A percentile compares a stretch with the other conserved stretches of the same genome.
phyloP scores from a whole-genome alignment of 805 yeast genomes.

The Brettanomyces bruxellensis region DNA sequence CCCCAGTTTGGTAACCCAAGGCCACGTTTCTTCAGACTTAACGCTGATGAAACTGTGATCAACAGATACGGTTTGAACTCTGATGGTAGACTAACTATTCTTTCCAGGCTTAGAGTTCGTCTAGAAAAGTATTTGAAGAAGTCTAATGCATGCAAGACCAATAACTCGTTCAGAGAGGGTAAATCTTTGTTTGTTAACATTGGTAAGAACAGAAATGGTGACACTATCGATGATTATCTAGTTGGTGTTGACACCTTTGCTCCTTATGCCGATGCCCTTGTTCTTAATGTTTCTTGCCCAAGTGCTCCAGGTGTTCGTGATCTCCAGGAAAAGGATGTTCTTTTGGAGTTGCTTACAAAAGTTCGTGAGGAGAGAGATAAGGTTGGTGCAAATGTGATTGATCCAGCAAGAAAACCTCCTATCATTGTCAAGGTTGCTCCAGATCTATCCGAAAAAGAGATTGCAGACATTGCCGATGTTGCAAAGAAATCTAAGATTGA shows the following conservation, averaged over 20 bases:
- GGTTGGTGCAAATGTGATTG: constrained; percentile 26
- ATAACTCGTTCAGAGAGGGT: constrained; percentile 45
- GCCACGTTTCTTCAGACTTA: constrained; percentile 84
- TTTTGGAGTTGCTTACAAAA: constrained; percentile 54
- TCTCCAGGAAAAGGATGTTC: constrained; percentile 68
- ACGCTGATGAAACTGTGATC: constrained; percentile 81
- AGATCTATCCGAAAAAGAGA: constrained; percentile 74
- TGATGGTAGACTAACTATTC: constrained; percentile 70
- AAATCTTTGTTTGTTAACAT: constrained; percentile 74
- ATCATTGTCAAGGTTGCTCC: constrained; percentile 90
- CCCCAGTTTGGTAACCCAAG: constrained; percentile 94
- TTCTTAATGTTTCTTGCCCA: constrained; percentile 89
- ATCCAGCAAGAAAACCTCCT: constrained; percentile 49
- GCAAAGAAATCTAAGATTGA: constrained; percentile 73
- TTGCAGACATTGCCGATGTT: constrained; percentile 72
- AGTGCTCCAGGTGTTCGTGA: constrained; percentile 93
- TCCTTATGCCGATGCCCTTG: constrained; percentile 77
- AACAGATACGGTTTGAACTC: constrained; percentile 95
- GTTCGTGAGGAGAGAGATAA: constrained; percentile 65
- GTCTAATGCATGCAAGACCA: constrained; percentile 3
- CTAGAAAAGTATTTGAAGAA: constrained; percentile 32
- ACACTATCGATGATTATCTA: constrained; percentile 79
- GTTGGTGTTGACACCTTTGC: constrained; percentile 79
- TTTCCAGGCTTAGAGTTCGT: constrained; percentile 59
- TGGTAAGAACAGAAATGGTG: constrained; percentile 90